A percentile compares a stretch with the other conserved stretches of the same genome.
Conservation (phyloP, 2,329 filamentous ascomycete genomes). For the Aspergillus luchuensis region DNA sequence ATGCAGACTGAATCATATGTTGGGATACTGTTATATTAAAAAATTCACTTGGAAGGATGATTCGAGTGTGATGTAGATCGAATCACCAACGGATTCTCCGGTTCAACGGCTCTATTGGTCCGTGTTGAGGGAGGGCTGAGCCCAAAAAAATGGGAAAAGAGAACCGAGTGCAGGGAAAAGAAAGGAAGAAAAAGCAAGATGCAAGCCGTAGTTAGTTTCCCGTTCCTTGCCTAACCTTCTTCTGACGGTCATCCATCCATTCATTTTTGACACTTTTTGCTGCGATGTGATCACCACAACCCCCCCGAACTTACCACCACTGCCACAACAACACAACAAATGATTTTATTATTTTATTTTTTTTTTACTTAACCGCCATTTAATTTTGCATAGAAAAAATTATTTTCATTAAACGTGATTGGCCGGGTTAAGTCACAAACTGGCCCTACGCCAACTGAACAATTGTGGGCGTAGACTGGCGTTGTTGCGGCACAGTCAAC, state of each 20-base stretch:
- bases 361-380: slow-evolving; percentile 8
- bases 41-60: slow-evolving; percentile 1
- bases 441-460: slow-evolving; percentile 14
- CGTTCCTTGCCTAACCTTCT: slow-evolving; percentile 21
- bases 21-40: slow-evolving; percentile 12
- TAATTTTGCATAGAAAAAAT: slow-evolving; percentile 4
- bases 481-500: slow-evolving; percentile 27
- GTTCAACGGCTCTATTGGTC: slow-evolving; percentile 12
- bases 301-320: background rate
- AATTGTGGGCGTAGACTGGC: slow-evolving; percentile 18
- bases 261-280: background rate
- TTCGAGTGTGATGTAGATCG: slow-evolving; percentile 25
- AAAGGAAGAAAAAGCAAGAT: slow-evolving; percentile 19
- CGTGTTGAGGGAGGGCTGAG: slow-evolving; percentile 12
- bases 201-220: slow-evolving; percentile 21
- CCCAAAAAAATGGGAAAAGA: slow-evolving; percentile 13
- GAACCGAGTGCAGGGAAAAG: slow-evolving; percentile 5
- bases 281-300: background rate
- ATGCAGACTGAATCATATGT: slow-evolving; percentile 15
- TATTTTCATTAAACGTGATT: slow-evolving; percentile 15
- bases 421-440: slow-evolving; percentile 10
- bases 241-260: slow-evolving; percentile 11
- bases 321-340: background rate
- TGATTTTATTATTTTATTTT: slow-evolving; percentile 7
- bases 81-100: slow-evolving; percentile 25